Evolutionary conservation across 2,329 filamentous ascomycete species (phyloP), one percentile per base, ranked within the genome.

Genomic region (Colletotrichum musicola): DNA sequence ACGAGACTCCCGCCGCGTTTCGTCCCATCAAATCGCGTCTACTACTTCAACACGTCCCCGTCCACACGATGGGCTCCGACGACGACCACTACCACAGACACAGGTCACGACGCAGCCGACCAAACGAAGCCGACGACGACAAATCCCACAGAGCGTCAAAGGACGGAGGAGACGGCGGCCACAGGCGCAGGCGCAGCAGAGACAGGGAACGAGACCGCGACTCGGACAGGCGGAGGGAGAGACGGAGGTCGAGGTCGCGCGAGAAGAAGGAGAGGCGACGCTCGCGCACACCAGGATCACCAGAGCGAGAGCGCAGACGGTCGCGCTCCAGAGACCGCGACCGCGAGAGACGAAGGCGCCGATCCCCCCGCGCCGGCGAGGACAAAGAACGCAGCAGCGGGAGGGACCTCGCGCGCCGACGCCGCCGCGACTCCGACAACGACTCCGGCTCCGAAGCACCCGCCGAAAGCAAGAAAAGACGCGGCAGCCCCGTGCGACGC

Each of bases 401-500:
- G 27, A 72, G 18, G 59, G 72, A 67, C 9, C 22, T 64, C 7
- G 13, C 47, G 18, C 63, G 50, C 14, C 54, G 49, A 10, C 67
- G 54, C 46, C 67, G 54, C 46, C 63, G 30, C 22, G 40, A 35
- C 27, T 53, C 38, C 20, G 27, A 25, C 20, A 20, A 25, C 3
- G 22, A 27, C n/a, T 58, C 74, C 46, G 75, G 76, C 27, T 64
- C 73, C 42, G 75, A 77, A 25, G 57, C 72, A n/a, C 75, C 77
- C 18, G 72, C 77, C 67, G 77, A 81, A 51, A 74, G 78, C 50
- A 71, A 75, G 63, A 71, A 72, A 56, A 75, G 76, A 56, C 73
- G 75, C 59, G 68, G 68, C 51, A 70, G 69, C 54, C 67, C 71
- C 13, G 25, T 73, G 25, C 65, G 70, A 27, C 81, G 78, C 53